These are phyloP conservation scores for Trichoderma virens DNA, from an alignment of 495 filamentous ascomycete genomes.

Conservation along the genomic window DNA sequence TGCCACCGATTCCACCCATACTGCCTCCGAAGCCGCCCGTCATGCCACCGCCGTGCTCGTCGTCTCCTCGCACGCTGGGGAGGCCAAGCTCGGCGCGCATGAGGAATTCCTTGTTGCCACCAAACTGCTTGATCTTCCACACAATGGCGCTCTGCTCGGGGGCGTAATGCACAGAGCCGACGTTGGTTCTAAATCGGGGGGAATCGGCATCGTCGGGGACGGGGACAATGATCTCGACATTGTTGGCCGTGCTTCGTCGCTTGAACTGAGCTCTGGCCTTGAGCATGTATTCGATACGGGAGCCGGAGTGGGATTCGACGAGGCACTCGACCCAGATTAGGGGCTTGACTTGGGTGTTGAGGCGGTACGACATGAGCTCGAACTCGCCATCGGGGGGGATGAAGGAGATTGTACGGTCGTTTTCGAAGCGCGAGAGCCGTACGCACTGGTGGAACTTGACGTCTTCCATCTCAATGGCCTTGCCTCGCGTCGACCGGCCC, in stretches of 20 bases:
- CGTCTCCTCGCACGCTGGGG: conserved; percentile 91
- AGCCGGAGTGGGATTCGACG: conserved; percentile 89
- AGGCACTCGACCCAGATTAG: conserved; percentile 99
- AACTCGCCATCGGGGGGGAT: conserved; percentile 98
- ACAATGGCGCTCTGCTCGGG: conserved; percentile 96
- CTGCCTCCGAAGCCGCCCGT: conserved; percentile 94
- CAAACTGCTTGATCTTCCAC: conserved; percentile 99
- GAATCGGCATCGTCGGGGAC: conserved; percentile 97
- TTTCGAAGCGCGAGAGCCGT: conserved; percentile 90
- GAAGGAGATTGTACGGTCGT: conserved; percentile 97
- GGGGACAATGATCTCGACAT: conserved; percentile 95
- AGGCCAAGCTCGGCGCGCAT: conserved; percentile 98
- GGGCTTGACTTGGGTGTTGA: conserved; percentile 98
- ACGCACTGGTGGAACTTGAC: conserved; percentile 99
- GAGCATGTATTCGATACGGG: conserved; percentile 95
- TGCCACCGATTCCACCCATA: conserved; percentile 75
- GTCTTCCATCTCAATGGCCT: conserved; percentile 99
- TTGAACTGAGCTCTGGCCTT: conserved; percentile 99
- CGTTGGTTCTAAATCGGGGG: conserved; percentile 94
- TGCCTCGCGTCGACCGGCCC: conserved; percentile 86
- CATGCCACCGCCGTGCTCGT: conserved; percentile 93
- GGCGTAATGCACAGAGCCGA: conserved; percentile 96
- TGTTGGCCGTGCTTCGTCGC: conserved; percentile 93
- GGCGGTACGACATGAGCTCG: conserved; percentile 97
- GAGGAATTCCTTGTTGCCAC: conserved; percentile 94